Conservation (phyloP, 2,329 filamentous ascomycete genomes). For the Arthrobotrys iridis region DNA sequence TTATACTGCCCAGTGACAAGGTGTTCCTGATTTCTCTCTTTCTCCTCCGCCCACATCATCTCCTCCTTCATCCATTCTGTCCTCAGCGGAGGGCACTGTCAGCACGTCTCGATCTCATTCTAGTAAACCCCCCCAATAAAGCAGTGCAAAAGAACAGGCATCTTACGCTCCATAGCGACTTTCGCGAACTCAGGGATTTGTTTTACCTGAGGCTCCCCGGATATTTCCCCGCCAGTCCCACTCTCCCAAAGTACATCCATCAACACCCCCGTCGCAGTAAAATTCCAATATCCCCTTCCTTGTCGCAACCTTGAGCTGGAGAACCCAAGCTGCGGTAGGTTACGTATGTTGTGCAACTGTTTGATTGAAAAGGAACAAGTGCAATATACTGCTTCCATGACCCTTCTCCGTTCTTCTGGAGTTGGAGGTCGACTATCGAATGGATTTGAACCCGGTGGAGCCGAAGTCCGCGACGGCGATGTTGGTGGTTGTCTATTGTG, state of each 20-base stretch:
- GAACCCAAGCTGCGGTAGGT: background rate
- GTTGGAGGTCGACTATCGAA: background rate
- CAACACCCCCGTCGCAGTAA: background rate
- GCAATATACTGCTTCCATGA: background rate
- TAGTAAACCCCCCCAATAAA: too few relatives aligned
- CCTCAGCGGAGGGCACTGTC: too few relatives aligned
- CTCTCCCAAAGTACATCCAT: conserved; percentile 9
- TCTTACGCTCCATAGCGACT: background rate
- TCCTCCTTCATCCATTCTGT: too few relatives aligned
- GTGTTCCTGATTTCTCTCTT: too few relatives aligned
- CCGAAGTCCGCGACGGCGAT: background rate
- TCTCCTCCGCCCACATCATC: too few relatives aligned
- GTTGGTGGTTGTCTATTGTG: background rate
- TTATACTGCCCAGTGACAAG: too few relatives aligned
- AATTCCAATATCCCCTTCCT: background rate
- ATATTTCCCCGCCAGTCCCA: background rate
- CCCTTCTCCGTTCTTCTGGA: background rate
- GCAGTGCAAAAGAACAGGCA: background rate
- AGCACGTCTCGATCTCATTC: too few relatives aligned
- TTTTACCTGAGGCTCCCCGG: background rate
- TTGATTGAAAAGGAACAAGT: background rate
- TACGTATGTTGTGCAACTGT: too few relatives aligned
- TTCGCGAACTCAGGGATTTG: background rate
- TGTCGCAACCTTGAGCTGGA: background rate
- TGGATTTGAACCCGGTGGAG: background rate